These are phyloP conservation scores for Hypomontagnella submonticulosa DNA, from an alignment of 495 filamentous ascomycete genomes.

Conservation along the genomic window DNA sequence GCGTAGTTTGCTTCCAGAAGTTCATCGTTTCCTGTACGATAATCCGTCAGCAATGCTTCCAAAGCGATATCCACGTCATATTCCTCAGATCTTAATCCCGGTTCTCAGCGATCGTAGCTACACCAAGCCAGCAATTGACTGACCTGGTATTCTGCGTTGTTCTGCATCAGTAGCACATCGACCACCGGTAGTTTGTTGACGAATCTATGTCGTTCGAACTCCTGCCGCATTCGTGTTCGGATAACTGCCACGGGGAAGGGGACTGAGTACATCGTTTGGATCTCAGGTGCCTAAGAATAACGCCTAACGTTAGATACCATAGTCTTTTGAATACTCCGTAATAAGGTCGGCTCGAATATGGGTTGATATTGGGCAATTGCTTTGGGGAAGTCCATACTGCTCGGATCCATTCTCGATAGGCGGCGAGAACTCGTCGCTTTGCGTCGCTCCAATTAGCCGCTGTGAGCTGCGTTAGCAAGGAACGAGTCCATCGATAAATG, in stretches of 20 bases:
- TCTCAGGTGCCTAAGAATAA: slow-evolving; percentile 81
- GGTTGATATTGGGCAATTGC: too few species aligned
- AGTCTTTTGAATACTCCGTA: too few species aligned
- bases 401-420: slow-evolving; percentile 94
- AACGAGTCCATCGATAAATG: not conserved
- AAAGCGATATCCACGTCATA: not conserved
- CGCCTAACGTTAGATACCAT: too few species aligned
- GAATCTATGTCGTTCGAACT: slow-evolving; percentile 95
- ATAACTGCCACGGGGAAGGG: slow-evolving; percentile 87
- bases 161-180: slow-evolving; percentile 88
- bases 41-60: slow-evolving; percentile 15
- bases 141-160: slow-evolving; percentile 89
- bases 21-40: slow-evolving; percentile 88
- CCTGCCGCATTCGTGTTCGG: slow-evolving; percentile 93
- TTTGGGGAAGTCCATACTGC: slow-evolving; percentile 70
- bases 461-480: slow-evolving; percentile 52
- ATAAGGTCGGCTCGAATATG: too few species aligned
- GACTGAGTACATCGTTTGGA: slow-evolving; percentile 95
- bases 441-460: slow-evolving; percentile 90
- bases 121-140: slow-evolving; percentile 28
- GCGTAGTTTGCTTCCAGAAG: slow-evolving; percentile 97
- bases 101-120: slow-evolving; percentile 48
- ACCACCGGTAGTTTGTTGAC: slow-evolving; percentile 88
- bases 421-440: slow-evolving; percentile 78
- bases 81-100: not conserved